Conservation (phyloP, 1,284 basidiomycete species). For the Apiotrichum laibachii region DNA sequence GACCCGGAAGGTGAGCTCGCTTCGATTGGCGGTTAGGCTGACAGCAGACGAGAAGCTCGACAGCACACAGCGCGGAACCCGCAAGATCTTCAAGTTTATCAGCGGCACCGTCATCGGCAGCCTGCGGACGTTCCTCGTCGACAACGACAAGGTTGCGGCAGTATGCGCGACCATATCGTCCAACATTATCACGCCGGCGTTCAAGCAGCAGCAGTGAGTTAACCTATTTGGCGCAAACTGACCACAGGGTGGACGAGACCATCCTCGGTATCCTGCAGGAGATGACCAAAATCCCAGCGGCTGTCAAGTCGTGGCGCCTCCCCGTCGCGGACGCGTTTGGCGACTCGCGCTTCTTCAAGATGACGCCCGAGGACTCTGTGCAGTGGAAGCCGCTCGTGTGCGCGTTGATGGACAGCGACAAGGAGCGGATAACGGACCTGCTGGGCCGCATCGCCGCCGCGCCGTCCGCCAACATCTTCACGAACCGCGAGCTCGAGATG, state of each 20-base stretch:
- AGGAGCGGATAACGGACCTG: slow-evolving; percentile 78
- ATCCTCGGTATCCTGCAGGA: slow-evolving; percentile 66
- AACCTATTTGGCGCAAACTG: slow-evolving; percentile 2
- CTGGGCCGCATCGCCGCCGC: slow-evolving; percentile 78
- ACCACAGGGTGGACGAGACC: slow-evolving; percentile 45
- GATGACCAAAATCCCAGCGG: slow-evolving; percentile 72
- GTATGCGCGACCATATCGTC: slow-evolving; percentile 81
- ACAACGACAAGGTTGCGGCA: slow-evolving; percentile 75
- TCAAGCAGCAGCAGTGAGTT: slow-evolving; percentile 36
- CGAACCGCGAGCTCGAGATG: slow-evolving; percentile 92
- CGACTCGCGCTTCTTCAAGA: slow-evolving; percentile 82
- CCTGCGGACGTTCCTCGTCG: slow-evolving; percentile 74
- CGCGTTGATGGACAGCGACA: slow-evolving; percentile 79
- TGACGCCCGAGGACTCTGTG: slow-evolving; percentile 53
- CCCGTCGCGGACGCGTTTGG: slow-evolving; percentile 77
- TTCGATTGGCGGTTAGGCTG: neutral
- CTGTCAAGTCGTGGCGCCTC: slow-evolving; percentile 80
- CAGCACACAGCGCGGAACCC: neutral
- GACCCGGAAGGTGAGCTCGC: slow-evolving; percentile 6
- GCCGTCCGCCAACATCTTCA: slow-evolving; percentile 93
- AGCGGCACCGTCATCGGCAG: slow-evolving; percentile 69
- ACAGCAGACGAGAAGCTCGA: slow-evolving; percentile 3
- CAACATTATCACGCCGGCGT: slow-evolving; percentile 79
- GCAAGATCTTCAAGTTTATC: slow-evolving; percentile 70
- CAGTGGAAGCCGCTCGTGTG: slow-evolving; percentile 79